These are phyloP conservation scores for Aspergillus texensis DNA, from an alignment of 2,329 filamentous ascomycete genomes.

Conservation along the genomic window DNA sequence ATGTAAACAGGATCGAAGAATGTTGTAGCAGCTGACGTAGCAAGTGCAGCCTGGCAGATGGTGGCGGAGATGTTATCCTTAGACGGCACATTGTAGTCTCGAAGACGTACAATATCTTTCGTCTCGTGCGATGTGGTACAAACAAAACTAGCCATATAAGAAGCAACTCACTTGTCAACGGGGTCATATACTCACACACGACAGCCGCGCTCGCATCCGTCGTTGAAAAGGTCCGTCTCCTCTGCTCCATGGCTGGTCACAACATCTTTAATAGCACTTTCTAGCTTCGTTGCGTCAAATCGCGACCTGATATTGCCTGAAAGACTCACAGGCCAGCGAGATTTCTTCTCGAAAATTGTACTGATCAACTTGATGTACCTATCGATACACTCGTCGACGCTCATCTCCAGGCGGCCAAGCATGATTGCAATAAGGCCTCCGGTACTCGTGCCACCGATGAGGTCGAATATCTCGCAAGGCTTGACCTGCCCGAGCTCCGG, in stretches of 20 bases:
- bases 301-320: not conserved
- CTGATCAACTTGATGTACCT: slow-evolving; percentile 24
- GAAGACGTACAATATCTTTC: not conserved
- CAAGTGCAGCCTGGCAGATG: slow-evolving; percentile 47
- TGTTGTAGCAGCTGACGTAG: slow-evolving; percentile 46
- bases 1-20: slow-evolving; percentile 46
- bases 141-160: not conserved
- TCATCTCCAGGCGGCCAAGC: slow-evolving; percentile 49
- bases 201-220: not conserved
- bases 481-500: slow-evolving; percentile 15
- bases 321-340: not conserved
- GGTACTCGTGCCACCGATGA: slow-evolving; percentile 43
- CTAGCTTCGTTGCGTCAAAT: not conserved
- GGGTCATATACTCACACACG: not conserved
- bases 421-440: slow-evolving; percentile 48
- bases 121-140: not conserved
- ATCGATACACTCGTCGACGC: slow-evolving; percentile 42
- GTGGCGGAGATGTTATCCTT: not conserved
- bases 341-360: slow-evolving; percentile 24
- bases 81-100: not conserved
- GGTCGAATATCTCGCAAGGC: slow-evolving; percentile 39
- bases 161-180: not conserved
- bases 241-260: not conserved
- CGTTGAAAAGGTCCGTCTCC: not conserved
- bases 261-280: not conserved